Evolutionary conservation across 1,284 basidiomycete genomes (phyloP), one percentile per base, ranked within the genome.

Genomic region (Cerioporus squamosus): DNA sequence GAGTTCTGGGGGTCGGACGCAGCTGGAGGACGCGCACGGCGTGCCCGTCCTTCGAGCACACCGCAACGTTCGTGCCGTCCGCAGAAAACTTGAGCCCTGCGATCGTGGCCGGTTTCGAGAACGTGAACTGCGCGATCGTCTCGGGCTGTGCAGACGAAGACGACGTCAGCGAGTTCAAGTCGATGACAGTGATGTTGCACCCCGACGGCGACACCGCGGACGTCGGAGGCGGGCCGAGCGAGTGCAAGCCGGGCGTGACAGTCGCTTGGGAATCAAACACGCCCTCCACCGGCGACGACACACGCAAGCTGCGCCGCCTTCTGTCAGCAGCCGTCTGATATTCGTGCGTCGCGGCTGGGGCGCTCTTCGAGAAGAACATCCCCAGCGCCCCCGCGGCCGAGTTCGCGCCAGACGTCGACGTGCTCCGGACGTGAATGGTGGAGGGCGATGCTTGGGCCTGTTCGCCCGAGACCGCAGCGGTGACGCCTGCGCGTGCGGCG

Each of bases 41-140:
- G 55, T 87, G 84, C 0, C 89, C 91, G 56, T 91, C 85, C 49
- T 77, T 74, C 0, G 83, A 78, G 0, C 84, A 81, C 2, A 85
- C 84, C 8, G 85, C 71, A 4, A 94, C 63, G 8, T 74, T 74
- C 10, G 82, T 85, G 0, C 89, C 90, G 52, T 88, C 83, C 2
- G 74, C 72, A 0, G 85, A 83, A 68, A 92, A 91, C 23, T 74
- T 70, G 2, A 93, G 68, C 9, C 75, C 72, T 3, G 81, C 77
- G 18, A 93, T 71, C 0, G 80, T 75, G 59, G 85, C 79, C 40
- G 78, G 76, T 57, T 73, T 76, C 15, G 77, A 78, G 3, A 78
- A 78, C 42, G 77, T 59, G 59, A 86, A 86, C 53, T 83, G 78
- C 17, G 81, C 72, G 2, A 87, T 62, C 29, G 71, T 62, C 17